Base-by-base conservation (phyloP, 768 basidiomycete species). In the Sarcomyxa edulis region DNA sequence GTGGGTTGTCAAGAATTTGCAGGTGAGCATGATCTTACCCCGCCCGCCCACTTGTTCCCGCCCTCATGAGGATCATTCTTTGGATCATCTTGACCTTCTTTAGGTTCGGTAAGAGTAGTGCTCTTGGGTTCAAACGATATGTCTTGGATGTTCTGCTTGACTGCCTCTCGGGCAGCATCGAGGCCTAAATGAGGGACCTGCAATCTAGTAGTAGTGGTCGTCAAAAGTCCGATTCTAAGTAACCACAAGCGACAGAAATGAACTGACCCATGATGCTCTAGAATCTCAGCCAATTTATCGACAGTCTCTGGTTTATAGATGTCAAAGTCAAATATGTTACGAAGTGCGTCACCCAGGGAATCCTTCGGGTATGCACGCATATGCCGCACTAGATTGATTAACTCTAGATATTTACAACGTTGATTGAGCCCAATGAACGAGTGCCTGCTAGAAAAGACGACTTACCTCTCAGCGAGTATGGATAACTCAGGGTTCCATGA, bases 291-390 rank as follows among this genome's bases (percentile, higher is more conserved):
- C 14, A 84, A 60, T 48, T 73, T 74, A 33, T 81, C 74, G 27
- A 79, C 76, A 5, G 75, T 79, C 47, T 81, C 80, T 1, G 72
- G 74, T 46, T 73, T 76, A 53, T 78, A 79, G 5, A 84, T 66
- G 49, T 84, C 81, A 40, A 81, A 84, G 50, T 84, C 81, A 47
- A 84, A 84, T 7, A 82, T 64, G 48, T 82, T 84, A 11, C 81
- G 65, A 11, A 84, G 56, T 6, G 74, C 71, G 28, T 68, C 65
- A n/a, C 73, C 78, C 8, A 82, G 58, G 0, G 73, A 55, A 52
- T 82, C 81, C 15, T 61, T 52, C 1, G 79, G 77, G 44, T 76
- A 82, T 2, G 74, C 68, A 45, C 67, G 74, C 63, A 84, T 68
- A 49, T 84, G 81, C 29, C 71, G 66, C 2, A 82, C 70, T 19